Evolutionary conservation across 2,329 filamentous ascomycete species (phyloP), one percentile per base, ranked within the genome.

Genomic region (Epichloe gansuensis): DNA sequence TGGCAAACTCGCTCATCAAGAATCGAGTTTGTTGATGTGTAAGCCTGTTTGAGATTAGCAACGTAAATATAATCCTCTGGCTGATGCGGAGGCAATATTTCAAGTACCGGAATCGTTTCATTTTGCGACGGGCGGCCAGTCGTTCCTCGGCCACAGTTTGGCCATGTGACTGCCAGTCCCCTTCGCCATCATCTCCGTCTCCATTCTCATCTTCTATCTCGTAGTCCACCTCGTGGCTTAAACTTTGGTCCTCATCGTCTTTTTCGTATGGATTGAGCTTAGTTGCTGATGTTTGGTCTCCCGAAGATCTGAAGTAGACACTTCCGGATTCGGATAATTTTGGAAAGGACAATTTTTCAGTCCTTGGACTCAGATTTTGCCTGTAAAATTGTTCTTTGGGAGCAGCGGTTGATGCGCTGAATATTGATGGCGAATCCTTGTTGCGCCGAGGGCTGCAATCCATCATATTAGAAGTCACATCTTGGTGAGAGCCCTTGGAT

Each of bases 11-110:
- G 69, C 88, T 95, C 89, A 95, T 95, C 53, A 97, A 74, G 62
- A 95, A 97, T 13, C 91, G 84, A n/a, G 91, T 96, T 75, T 97
- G 91, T 62, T 93, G 91, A 68, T 96, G 91, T 1, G 91, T 95
- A 58, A 97, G 82, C 59, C 91, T 94, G 45, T 13, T 62, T 38
- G 48, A 21, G 35, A 61, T 76, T 60, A 76, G 72, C 21, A 11
- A 13, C 5, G 7, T 15, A 5, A 37, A 2, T 8, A 17, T 45
- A 6, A 39, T 28, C 31, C 47, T 37, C 23, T 50, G 17, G 51
- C 38, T 34, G 17, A 21, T 9, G n/a, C 25, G 41, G 12, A 12
- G 13, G 31, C 39, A 38, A 38, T 48, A 31, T 25, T 11, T n/a
- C 43, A 50, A 68, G 58, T 75, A 88, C 85, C 86, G 80, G 65